Conservation (phyloP, 2,329 filamentous ascomycete genomes). For the Hypoxylon sp. region DNA sequence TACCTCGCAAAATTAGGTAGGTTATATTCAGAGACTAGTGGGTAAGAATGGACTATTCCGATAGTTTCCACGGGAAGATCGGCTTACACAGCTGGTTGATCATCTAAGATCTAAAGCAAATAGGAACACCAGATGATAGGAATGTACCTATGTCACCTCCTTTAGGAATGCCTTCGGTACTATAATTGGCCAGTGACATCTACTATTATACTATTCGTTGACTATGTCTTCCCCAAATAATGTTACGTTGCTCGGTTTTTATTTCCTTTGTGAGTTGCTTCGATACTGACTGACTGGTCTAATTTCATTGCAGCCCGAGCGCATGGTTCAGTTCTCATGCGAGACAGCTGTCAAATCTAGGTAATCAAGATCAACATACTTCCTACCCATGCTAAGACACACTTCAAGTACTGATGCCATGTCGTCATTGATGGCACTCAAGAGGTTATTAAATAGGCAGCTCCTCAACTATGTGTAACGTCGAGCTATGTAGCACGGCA, state of each 20-base stretch:
- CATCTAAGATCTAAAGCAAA: too few relatives aligned
- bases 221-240: neutral
- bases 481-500: conserved; percentile 12
- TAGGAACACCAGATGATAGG: too few relatives aligned
- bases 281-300: neutral
- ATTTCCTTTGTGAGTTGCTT: neutral
- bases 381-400: neutral
- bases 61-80: too few relatives aligned
- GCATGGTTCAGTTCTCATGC: neutral
- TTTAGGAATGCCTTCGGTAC: neutral
- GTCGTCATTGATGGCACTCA: conserved; percentile 3
- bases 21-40: too few relatives aligned
- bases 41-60: too few relatives aligned
- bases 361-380: neutral
- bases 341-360: neutral
- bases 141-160: neutral
- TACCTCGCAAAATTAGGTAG: too few relatives aligned
- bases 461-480: conserved; percentile 9
- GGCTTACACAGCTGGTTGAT: too few relatives aligned
- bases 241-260: conserved; percentile 19
- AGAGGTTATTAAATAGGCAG: neutral
- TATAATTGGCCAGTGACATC: neutral
- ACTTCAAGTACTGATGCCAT: conserved; percentile 5
- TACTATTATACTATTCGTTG: neutral
- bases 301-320: conserved; percentile 1